Evolutionary conservation across 2,329 filamentous ascomycete species (phyloP).

Genomic region (Cylindrodendrum hubeiense): DNA sequence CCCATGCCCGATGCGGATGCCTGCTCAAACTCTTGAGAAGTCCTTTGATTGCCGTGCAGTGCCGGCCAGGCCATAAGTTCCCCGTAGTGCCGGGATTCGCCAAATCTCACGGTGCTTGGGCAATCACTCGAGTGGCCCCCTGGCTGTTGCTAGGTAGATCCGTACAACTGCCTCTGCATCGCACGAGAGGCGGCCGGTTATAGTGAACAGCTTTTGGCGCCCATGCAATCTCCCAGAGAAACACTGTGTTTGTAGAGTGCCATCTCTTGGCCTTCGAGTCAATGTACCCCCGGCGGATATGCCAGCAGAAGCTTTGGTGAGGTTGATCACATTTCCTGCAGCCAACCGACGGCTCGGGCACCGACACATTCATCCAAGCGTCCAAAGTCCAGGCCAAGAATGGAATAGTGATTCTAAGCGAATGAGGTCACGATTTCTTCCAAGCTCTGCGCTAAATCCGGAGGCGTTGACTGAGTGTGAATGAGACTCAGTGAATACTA

Average conservation of each 20-base stretch:
- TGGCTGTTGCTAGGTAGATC: slow-evolving; percentile 3
- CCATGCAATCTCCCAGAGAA: background rate
- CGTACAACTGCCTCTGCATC: background rate
- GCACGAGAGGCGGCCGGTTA: slow-evolving; percentile 8
- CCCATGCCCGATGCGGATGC: slow-evolving; percentile 36
- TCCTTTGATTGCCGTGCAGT: slow-evolving; percentile 13
- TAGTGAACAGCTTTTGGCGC: background rate
- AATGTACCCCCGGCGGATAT: slow-evolving; percentile 8
- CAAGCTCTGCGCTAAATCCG: slow-evolving; percentile 1
- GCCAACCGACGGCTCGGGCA: slow-evolving; percentile 38
- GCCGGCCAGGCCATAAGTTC: slow-evolving; percentile 16
- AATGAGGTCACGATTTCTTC: slow-evolving; percentile 8
- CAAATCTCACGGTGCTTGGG: slow-evolving; percentile 23
- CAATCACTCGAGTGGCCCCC: slow-evolving; percentile 19
- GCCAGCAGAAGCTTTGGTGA: slow-evolving; percentile 25
- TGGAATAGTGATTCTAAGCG: slow-evolving; percentile 7
- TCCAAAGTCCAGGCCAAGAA: slow-evolving; percentile 17
- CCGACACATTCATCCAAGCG: slow-evolving; percentile 20
- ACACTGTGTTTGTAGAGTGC: background rate
- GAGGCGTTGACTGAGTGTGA: slow-evolving; percentile 10
- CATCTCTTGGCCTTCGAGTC: slow-evolving; percentile 17
- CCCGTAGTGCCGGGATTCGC: slow-evolving; percentile 18
- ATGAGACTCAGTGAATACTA: slow-evolving; percentile 21
- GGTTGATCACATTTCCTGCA: slow-evolving; percentile 33
- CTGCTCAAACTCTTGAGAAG: slow-evolving; percentile 29